Evolutionary conservation across 2,329 filamentous ascomycete genomes (phyloP).

Genomic region (Rhexocercosporidium sp.): DNA sequence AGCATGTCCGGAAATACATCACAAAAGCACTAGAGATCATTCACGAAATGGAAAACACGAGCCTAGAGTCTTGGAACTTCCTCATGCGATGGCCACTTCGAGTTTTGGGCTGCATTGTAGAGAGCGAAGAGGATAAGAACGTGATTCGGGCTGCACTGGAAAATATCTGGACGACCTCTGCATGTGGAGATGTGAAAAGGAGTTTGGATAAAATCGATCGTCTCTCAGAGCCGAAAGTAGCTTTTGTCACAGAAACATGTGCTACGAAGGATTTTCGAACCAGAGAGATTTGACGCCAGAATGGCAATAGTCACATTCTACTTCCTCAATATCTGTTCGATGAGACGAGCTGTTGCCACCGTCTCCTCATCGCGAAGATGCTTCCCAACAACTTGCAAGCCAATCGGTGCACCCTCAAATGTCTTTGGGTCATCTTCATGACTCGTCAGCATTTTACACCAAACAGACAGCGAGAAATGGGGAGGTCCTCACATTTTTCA

Average conservation of each 20-base stretch:
- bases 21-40: too few relatives aligned
- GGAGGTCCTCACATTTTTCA: conserved; percentile 10
- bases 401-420: conserved; percentile 31
- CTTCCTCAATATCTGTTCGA: conserved; percentile 9
- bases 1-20: too few relatives aligned
- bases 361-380: conserved; percentile 33
- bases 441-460: background rate
- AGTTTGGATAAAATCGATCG: background rate
- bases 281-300: background rate
- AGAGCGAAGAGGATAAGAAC: background rate
- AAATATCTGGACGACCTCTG: background rate
- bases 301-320: background rate
- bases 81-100: too few relatives aligned
- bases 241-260: background rate
- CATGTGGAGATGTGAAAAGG: background rate
- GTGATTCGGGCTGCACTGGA: background rate
- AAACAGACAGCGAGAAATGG: background rate
- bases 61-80: too few relatives aligned
- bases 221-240: background rate
- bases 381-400: conserved; percentile 21
- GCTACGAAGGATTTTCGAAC: too few relatives aligned
- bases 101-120: too few relatives aligned
- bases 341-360: conserved; percentile 39
- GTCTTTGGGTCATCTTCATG: conserved; percentile 33
- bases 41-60: too few relatives aligned